A percentile compares a stretch with the other conserved stretches of the same genome.
These are phyloP conservation scores for Nemania abortiva DNA, from an alignment of 2,329 filamentous ascomycete genomes.

Conservation along the genomic window DNA sequence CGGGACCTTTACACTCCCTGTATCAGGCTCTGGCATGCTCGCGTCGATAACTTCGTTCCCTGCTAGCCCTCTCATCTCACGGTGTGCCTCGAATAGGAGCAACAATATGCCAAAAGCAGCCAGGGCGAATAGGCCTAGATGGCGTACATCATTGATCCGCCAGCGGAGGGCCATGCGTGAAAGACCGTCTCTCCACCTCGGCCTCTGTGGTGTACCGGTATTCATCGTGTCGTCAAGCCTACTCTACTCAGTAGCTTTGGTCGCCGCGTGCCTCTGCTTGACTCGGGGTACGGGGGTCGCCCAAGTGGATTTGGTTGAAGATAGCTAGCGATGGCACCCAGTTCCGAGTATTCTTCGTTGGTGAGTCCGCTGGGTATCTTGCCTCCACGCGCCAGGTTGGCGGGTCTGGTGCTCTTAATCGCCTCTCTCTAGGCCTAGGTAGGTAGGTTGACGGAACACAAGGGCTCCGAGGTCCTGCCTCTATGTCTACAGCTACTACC, in stretches of 20 bases:
- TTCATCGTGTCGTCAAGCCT: constrained; percentile 9
- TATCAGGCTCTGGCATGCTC: not conserved
- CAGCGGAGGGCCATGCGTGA: constrained; percentile 33
- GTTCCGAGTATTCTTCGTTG: not conserved
- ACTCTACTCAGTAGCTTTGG: too few species aligned
- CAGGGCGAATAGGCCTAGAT: constrained; percentile 39
- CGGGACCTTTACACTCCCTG: constrained; percentile 13
- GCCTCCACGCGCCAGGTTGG: not conserved
- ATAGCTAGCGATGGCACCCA: not conserved
- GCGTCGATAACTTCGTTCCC: constrained; percentile 19
- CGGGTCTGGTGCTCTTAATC: not conserved
- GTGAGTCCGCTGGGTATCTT: not conserved
- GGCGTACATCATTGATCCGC: constrained; percentile 39
- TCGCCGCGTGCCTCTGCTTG: constrained; percentile 16
- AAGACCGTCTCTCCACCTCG: constrained; percentile 39
- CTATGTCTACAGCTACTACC: too few species aligned
- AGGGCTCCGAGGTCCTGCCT: not conserved
- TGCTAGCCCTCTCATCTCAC: constrained; percentile 38
- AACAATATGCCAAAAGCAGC: constrained; percentile 37
- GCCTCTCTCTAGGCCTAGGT: too few species aligned
- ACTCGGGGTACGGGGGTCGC: constrained; percentile 15
- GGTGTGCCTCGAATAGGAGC: constrained; percentile 43
- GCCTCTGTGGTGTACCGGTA: not conserved
- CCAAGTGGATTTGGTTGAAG: not conserved
- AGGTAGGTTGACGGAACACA: not conserved